Conservation (phyloP, 2,329 filamentous ascomycete genomes). For the Penicillium sp. region DNA sequence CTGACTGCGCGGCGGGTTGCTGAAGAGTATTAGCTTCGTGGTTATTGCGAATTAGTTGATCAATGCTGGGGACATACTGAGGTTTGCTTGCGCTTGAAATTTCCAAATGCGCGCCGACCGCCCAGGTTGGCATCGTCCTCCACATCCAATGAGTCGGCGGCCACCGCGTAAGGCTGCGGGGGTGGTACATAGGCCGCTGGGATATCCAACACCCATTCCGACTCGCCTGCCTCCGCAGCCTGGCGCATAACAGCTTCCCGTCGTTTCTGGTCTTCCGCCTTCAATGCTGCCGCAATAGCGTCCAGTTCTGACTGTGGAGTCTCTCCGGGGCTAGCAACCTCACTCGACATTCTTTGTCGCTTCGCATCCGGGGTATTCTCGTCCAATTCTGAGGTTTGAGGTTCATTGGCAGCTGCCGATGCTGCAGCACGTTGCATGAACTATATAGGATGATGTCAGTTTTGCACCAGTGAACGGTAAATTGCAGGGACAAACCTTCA, state of each 20-base stretch:
- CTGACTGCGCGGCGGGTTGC: not conserved
- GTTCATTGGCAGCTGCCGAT: constrained; percentile 51
- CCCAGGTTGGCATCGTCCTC: constrained; percentile 35
- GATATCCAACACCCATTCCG: constrained; percentile 49
- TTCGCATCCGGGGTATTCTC: constrained; percentile 44
- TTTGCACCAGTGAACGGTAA: not conserved
- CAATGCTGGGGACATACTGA: constrained; percentile 31
- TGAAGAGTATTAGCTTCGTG: not conserved
- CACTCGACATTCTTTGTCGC: constrained; percentile 38
- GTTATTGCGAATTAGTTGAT: no score
- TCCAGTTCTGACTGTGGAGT: constrained; percentile 41
- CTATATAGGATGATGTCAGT: constrained; percentile 44
- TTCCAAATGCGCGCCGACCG: constrained; percentile 44
- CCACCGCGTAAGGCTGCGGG: constrained; percentile 34
- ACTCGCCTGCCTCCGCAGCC: constrained; percentile 49
- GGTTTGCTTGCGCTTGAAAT: constrained; percentile 41
- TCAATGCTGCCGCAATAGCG: constrained; percentile 45
- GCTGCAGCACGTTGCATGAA: constrained; percentile 91
- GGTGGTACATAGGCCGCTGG: constrained; percentile 22
- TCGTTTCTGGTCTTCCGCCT: constrained; percentile 47
- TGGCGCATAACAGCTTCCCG: constrained; percentile 44
- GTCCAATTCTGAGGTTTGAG: constrained; percentile 53
- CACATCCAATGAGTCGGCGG: constrained; percentile 39
- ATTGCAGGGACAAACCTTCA: constrained; percentile 65
- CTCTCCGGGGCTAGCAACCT: constrained; percentile 19